phyloP scores from a whole-genome alignment of 176 grass and related monocot genomes.

The Hsuehochloa calcarea region DNA sequence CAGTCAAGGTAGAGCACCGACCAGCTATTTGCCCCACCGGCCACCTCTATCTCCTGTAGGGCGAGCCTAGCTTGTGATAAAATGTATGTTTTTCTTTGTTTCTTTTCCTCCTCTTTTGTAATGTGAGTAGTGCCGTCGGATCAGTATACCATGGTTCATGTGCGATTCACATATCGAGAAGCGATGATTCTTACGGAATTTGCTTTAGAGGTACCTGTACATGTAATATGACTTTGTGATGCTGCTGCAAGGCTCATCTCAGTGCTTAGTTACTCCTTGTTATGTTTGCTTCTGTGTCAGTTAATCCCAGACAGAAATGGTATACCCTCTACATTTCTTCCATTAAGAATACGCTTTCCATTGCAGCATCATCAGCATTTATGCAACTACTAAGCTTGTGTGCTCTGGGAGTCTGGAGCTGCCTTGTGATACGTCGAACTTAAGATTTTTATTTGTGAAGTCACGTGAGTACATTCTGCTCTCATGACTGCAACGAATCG shows the following conservation, averaged over 20 bases:
- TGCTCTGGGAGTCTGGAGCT: background rate
- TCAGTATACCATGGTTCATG: conserved; percentile 40
- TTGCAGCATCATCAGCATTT: background rate
- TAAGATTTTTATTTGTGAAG: background rate
- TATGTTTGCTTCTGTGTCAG: background rate
- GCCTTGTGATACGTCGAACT: background rate
- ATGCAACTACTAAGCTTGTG: background rate
- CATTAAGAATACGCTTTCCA: background rate
- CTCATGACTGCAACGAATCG: background rate
- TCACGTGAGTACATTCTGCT: background rate
- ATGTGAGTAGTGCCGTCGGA: conserved; percentile 13
- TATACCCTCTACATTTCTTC: background rate
- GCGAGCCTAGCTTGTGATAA: conserved; percentile 55
- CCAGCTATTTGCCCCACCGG: conserved; percentile 65
- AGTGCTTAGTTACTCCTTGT: conserved; percentile 29
- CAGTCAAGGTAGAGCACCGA: conserved; percentile 38
- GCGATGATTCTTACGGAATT: conserved; percentile 31
- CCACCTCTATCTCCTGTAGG: conserved; percentile 83
- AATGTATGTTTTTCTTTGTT: conserved; percentile 27
- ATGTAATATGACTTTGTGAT: conserved; percentile 39
- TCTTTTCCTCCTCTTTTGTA: conserved; percentile 4
- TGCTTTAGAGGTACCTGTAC: conserved; percentile 39
- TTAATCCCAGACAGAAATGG: background rate
- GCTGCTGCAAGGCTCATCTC: conserved; percentile 56
- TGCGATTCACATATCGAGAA: conserved; percentile 20